Percentiles rank a stretch among this genome's conserved stretches.
These are phyloP conservation scores for Prototheca wickerhamii DNA, from an alignment of 163 green algal species.

Conservation along the genomic window DNA sequence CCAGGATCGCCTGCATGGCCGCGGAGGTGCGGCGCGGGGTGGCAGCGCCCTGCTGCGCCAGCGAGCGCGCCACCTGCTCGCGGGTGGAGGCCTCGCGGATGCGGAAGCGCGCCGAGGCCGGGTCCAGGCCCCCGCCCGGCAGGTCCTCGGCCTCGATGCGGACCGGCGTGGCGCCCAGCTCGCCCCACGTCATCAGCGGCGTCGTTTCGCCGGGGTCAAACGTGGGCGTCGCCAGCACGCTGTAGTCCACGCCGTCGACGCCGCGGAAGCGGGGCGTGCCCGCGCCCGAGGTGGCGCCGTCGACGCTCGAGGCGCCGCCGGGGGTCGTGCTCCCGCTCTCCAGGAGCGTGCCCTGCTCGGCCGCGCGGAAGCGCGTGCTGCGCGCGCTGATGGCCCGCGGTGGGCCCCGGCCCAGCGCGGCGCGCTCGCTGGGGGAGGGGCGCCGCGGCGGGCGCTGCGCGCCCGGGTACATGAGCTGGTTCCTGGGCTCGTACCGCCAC, in stretches of 20 bases:
- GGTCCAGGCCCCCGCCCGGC: slow-evolving; percentile 4
- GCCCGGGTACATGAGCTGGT: slow-evolving; percentile 56
- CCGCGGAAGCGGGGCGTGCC: not conserved
- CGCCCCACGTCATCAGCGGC: slow-evolving; percentile 90
- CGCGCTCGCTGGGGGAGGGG: slow-evolving; percentile 35
- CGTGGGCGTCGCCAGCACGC: slow-evolving; percentile 47
- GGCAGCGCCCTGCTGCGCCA: not conserved
- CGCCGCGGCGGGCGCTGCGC: slow-evolving; percentile 16
- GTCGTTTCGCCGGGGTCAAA: slow-evolving; percentile 44
- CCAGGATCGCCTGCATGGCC: not conserved
- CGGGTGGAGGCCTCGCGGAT: slow-evolving; percentile 4
- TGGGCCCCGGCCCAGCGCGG: slow-evolving; percentile 43
- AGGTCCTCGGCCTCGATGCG: slow-evolving; percentile 32
- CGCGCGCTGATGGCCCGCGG: slow-evolving; percentile 60
- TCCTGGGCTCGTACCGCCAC: slow-evolving; percentile 46
- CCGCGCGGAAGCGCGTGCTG: slow-evolving; percentile 57
- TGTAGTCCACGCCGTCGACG: slow-evolving; percentile 20
- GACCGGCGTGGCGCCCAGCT: slow-evolving; percentile 71
- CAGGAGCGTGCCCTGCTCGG: too few relatives aligned
- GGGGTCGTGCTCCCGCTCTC: too few relatives aligned
- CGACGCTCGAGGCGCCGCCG: too few relatives aligned
- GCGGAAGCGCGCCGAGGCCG: not conserved
- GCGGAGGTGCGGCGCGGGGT: too few relatives aligned
- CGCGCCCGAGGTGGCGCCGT: not conserved
- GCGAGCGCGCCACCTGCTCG: not conserved